Evolutionary conservation across 2,329 filamentous ascomycete species (phyloP).

Genomic region (Byssothecium circinans): DNA sequence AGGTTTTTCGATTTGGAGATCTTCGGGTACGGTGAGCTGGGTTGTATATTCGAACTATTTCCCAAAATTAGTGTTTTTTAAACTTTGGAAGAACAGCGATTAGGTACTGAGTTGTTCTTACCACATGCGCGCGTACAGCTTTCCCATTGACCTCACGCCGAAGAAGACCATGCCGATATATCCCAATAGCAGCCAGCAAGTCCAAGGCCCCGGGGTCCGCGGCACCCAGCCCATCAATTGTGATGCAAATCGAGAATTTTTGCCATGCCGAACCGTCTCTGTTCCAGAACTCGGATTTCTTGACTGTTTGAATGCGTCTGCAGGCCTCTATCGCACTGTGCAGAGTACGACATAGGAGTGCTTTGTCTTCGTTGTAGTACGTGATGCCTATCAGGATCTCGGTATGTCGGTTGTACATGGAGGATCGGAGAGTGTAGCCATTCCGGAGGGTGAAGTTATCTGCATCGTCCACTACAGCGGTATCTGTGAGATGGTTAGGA

Average conservation of each 20-base stretch:
- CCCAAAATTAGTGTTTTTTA: neutral
- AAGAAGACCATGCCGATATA: conserved; percentile 96
- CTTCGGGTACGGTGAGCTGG: conserved; percentile 90
- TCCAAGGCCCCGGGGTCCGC: conserved; percentile 92
- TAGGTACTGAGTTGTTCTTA: neutral
- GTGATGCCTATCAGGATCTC: conserved; percentile 94
- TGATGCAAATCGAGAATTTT: conserved; percentile 93
- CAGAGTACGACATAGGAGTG: conserved; percentile 80
- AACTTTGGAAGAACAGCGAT: too few species aligned
- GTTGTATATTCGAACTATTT: conserved; percentile 85
- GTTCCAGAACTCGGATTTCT: conserved; percentile 98
- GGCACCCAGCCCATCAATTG: conserved; percentile 96
- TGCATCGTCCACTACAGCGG: conserved; percentile 90
- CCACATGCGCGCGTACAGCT: conserved; percentile 86
- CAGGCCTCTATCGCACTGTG: conserved; percentile 98
- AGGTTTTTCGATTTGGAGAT: conserved; percentile 75
- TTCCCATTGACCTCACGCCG: conserved; percentile 96
- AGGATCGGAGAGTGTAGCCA: conserved; percentile 90
- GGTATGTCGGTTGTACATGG: conserved; percentile 98
- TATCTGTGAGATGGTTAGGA: conserved; percentile 52
- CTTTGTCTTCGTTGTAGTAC: conserved; percentile 98
- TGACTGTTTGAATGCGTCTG: conserved; percentile 92
- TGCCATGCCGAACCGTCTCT: conserved; percentile 97
- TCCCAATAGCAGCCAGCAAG: conserved; percentile 84
- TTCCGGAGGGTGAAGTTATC: conserved; percentile 98